Conservation (phyloP, 805 yeast species). For the Saturnispora bothae region DNA sequence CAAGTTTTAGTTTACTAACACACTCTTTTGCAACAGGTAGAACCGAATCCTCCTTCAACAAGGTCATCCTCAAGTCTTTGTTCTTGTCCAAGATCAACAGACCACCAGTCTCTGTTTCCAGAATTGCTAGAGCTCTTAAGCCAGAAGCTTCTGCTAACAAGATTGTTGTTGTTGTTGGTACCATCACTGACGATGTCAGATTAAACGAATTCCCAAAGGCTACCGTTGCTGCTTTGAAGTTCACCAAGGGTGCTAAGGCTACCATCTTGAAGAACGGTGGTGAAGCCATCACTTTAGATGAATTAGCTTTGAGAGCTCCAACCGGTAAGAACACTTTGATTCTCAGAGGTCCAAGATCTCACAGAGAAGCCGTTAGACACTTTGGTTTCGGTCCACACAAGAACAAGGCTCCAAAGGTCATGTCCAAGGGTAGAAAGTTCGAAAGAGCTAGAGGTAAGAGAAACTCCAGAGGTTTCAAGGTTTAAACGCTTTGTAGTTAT, state of each 20-base stretch:
- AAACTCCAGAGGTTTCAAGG: conserved; percentile 99
- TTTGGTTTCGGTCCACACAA: conserved; percentile 99
- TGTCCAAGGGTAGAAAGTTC: conserved; percentile 98
- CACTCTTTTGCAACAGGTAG: conserved; percentile 50
- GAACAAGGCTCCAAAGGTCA: conserved; percentile 97
- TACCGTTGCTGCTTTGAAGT: conserved; percentile 97
- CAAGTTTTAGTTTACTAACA: conserved; percentile 14
- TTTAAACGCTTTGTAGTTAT: conserved; percentile 41
- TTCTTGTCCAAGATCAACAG: conserved; percentile 98
- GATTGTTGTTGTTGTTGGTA: conserved; percentile 97
- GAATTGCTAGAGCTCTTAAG: conserved; percentile 73
- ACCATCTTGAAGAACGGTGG: conserved; percentile 98
- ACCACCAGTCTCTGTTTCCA: conserved; percentile 97
- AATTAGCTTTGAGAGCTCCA: conserved; percentile 98
- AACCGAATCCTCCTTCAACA: conserved; percentile 98
- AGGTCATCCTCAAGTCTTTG: conserved; percentile 85
- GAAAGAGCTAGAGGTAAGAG: conserved; percentile 99
- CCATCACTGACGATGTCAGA: conserved; percentile 98
- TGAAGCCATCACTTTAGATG: conserved; percentile 98
- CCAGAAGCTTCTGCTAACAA: conserved; percentile 80
- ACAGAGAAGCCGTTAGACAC: conserved; percentile 99
- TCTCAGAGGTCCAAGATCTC: conserved; percentile 97
- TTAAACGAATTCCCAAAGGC: conserved; percentile 89
- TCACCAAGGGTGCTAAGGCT: conserved; percentile 98
- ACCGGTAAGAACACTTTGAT: conserved; percentile 98